Percentiles rank a stretch among this genome's conserved stretches.
Evolutionary conservation across 2,329 filamentous ascomycete species (phyloP).

Genomic region (Tolypocladium capitatum): DNA sequence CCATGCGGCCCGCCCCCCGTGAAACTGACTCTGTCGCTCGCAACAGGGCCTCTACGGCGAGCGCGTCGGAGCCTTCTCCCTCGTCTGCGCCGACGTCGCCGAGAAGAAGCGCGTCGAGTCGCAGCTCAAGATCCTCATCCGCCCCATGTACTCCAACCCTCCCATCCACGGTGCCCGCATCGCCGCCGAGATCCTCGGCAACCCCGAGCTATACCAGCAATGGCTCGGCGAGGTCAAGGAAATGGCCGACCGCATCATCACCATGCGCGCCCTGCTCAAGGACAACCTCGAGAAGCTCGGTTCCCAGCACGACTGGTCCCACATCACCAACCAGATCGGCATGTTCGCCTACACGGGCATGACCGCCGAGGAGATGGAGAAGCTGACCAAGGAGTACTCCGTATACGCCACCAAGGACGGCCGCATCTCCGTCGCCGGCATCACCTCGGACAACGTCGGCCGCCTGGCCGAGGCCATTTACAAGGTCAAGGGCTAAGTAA

Average conservation of each 20-base stretch:
- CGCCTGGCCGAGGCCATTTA: constrained; percentile 73
- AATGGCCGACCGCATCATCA: constrained; percentile 98
- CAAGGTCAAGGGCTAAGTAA: constrained; percentile 58
- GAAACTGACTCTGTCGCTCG: background rate
- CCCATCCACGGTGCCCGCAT: constrained; percentile 93
- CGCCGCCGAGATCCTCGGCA: constrained; percentile 82
- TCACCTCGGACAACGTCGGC: constrained; percentile 66
- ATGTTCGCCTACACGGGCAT: constrained; percentile 99
- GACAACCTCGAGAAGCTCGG: constrained; percentile 89
- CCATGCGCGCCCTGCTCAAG: constrained; percentile 90
- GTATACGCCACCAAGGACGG: constrained; percentile 95
- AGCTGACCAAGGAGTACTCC: constrained; percentile 84
- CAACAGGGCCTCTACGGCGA: constrained; percentile 86
- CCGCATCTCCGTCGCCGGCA: constrained; percentile 74
- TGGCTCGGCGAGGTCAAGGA: constrained; percentile 95
- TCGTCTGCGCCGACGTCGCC: constrained; percentile 70
- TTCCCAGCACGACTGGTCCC: constrained; percentile 94
- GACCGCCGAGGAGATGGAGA: constrained; percentile 80
- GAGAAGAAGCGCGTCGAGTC: constrained; percentile 95
- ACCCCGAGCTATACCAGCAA: constrained; percentile 72
- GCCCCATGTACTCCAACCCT: constrained; percentile 95
- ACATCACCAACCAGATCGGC: constrained; percentile 97
- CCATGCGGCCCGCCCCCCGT: background rate
- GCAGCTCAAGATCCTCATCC: constrained; percentile 95
- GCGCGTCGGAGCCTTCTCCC: constrained; percentile 91